Percentiles rank a stretch among this genome's conserved stretches.
phyloP scores from a whole-genome alignment of 345 rosid genomes.

The Arabis alpina region DNA sequence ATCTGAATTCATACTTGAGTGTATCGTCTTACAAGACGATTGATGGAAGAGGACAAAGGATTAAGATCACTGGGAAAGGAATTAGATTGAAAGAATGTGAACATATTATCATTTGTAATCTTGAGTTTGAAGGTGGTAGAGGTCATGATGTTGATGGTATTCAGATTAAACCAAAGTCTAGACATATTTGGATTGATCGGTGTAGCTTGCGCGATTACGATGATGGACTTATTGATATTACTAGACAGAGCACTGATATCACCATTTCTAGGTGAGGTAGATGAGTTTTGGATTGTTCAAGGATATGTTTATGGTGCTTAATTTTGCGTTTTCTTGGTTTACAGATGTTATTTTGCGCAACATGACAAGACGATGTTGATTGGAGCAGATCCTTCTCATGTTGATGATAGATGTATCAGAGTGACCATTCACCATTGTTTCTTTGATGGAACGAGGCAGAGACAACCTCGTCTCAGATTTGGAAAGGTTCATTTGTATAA shows the following conservation, averaged over 20 bases:
- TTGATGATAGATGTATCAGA: constrained; percentile 76
- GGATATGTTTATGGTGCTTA: constrained; percentile 1
- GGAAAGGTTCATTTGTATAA: constrained; percentile 91
- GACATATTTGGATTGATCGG: constrained; percentile 90
- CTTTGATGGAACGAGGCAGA: constrained; percentile 85
- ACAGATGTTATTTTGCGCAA: constrained; percentile 73
- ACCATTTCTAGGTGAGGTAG: constrained; percentile 78
- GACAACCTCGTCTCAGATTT: constrained; percentile 89
- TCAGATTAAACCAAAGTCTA: constrained; percentile 92
- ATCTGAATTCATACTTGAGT: constrained; percentile 66
- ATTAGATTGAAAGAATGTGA: constrained; percentile 86
- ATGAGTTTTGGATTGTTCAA: neutral
- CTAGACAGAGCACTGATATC: constrained; percentile 81
- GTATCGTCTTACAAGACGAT: constrained; percentile 86
- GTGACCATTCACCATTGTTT: constrained; percentile 96
- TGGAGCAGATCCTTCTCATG: constrained; percentile 79
- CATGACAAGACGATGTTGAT: constrained; percentile 91
- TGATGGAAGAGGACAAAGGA: constrained; percentile 83
- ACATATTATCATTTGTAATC: constrained; percentile 75
- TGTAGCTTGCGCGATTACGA: constrained; percentile 87
- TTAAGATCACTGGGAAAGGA: constrained; percentile 82
- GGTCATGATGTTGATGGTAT: constrained; percentile 90
- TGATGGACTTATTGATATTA: constrained; percentile 90
- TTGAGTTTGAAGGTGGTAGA: constrained; percentile 93
- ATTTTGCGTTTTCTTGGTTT: constrained; percentile 6